Conservation (phyloP, 2,329 filamentous ascomycete species). For the Drechslerella dactyloides region DNA sequence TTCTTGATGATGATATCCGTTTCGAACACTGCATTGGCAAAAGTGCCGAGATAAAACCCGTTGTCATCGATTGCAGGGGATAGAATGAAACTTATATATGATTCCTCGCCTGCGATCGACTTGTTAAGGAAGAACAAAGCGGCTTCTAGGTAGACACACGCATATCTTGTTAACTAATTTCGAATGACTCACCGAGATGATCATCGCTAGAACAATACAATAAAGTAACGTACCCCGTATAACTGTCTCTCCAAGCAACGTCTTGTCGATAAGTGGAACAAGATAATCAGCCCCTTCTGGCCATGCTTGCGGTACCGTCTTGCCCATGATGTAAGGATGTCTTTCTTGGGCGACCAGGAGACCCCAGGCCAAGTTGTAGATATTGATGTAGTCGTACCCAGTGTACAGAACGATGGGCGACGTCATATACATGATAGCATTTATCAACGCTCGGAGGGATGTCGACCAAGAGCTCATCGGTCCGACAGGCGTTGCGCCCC, state of each 20-base stretch:
- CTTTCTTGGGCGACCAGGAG: conserved; percentile 39
- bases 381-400: conserved; percentile 39
- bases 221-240: conserved; percentile 21
- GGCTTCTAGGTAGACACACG: conserved; percentile 14
- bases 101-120: conserved; percentile 50
- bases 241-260: conserved; percentile 37
- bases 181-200: not conserved
- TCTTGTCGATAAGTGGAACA: conserved; percentile 39
- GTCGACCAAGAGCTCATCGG: conserved; percentile 39
- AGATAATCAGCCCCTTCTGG: conserved; percentile 36
- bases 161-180: no score
- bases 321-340: conserved; percentile 45
- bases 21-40: conserved; percentile 52
- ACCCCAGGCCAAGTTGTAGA: conserved; percentile 45
- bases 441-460: conserved; percentile 28
- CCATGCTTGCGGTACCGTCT: conserved; percentile 36
- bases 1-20: conserved; percentile 52
- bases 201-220: not conserved
- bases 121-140: conserved; percentile 42
- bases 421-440: conserved; percentile 46
- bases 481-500: conserved; percentile 24
- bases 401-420: conserved; percentile 37
- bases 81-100: conserved; percentile 54
- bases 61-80: conserved; percentile 51
- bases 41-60: conserved; percentile 50